Conservation (phyloP, 2,329 filamentous ascomycete genomes). For the Knufia petricola region DNA sequence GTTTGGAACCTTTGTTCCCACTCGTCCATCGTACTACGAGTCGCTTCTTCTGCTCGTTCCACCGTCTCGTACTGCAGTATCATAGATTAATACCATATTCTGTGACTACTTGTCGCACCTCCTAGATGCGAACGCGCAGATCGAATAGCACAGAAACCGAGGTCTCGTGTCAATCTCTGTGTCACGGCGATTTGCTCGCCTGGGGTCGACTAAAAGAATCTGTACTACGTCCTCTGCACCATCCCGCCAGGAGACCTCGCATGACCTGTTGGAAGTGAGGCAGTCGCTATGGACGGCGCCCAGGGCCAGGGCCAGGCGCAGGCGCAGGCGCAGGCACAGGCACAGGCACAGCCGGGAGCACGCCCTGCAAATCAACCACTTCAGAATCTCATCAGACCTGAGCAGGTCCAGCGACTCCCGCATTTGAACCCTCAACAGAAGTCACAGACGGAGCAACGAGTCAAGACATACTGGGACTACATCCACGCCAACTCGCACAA, state of each 20-base stretch:
- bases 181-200: background rate
- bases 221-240: conserved; percentile 5
- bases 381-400: conserved; percentile 41
- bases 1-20: too few species aligned
- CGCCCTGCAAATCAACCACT: conserved; percentile 27
- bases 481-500: conserved; percentile 28
- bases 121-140: too few species aligned
- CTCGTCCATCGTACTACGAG: too few species aligned
- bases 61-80: too few species aligned
- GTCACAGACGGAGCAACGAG: conserved; percentile 44
- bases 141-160: background rate
- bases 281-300: conserved; percentile 27
- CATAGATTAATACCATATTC: too few species aligned
- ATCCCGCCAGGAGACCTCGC: conserved; percentile 2
- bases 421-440: conserved; percentile 47
- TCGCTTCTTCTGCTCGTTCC: too few species aligned
- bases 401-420: conserved; percentile 44
- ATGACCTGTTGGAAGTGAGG: conserved; percentile 1
- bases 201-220: background rate
- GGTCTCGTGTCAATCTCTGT: too few species aligned
- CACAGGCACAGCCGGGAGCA: conserved; percentile 7
- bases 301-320: conserved; percentile 9
- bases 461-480: conserved; percentile 45
- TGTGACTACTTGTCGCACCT: too few species aligned
- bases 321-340: conserved; percentile 11